Conservation (phyloP, 1,139 yeast species). For the Torulaspora globosa region DNA sequence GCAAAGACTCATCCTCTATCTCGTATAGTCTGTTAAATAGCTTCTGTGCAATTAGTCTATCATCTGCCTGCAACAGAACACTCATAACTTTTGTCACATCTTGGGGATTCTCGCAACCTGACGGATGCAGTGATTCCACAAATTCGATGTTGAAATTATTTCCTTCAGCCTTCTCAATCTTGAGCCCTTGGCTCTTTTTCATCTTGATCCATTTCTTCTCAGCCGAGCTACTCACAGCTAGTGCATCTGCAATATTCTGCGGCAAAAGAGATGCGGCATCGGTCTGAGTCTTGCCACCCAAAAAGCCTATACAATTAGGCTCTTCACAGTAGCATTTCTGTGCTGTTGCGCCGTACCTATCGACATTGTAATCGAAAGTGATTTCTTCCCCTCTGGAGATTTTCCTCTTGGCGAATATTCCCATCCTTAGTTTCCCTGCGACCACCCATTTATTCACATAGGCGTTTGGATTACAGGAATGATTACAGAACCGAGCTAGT, state of each 20-base stretch:
- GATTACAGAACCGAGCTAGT: slow-evolving; percentile 87
- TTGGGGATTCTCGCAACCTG: slow-evolving; percentile 46
- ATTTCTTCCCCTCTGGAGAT: slow-evolving; percentile 83
- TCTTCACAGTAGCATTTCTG: slow-evolving; percentile 96
- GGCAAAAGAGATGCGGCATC: slow-evolving; percentile 83
- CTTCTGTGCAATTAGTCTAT: slow-evolving; percentile 58
- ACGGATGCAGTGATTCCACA: slow-evolving; percentile 55
- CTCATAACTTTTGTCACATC: slow-evolving; percentile 81
- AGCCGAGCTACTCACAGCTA: slow-evolving; percentile 65
- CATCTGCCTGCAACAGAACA: slow-evolving; percentile 73
- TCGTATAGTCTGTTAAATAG: slow-evolving; percentile 62
- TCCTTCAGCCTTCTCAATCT: slow-evolving; percentile 49
- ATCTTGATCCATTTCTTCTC: slow-evolving; percentile 64
- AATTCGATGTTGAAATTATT: slow-evolving; percentile 63
- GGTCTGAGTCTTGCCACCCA: slow-evolving; percentile 97
- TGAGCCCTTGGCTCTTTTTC: slow-evolving; percentile 47
- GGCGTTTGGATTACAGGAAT: slow-evolving; percentile 91
- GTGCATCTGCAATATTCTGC: slow-evolving; percentile 76
- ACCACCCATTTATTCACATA: slow-evolving; percentile 97
- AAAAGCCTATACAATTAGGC: slow-evolving; percentile 81
- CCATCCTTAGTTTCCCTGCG: slow-evolving; percentile 86
- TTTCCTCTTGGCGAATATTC: slow-evolving; percentile 78
- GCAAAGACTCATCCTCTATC: slow-evolving; percentile 53
- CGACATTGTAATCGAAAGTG: slow-evolving; percentile 94
- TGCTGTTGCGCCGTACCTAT: slow-evolving; percentile 89